A percentile compares a stretch with the other conserved stretches of the same genome.
Conservation (phyloP, 768 basidiomycete species). For the Myochromella boudieri region DNA sequence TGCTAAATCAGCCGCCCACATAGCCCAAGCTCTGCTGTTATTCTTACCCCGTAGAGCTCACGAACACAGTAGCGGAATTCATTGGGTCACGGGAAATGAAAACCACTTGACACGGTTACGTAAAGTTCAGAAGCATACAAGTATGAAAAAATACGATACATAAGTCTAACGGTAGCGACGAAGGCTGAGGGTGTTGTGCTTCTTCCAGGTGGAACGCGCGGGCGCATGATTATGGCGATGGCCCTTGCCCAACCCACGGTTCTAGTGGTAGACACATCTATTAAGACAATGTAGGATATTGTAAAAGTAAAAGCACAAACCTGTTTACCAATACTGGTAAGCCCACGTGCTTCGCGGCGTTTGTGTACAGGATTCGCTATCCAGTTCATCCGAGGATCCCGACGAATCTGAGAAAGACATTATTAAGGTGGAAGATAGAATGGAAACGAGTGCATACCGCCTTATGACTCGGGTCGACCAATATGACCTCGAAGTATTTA, state of each 20-base stretch:
- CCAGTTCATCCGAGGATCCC: slow-evolving; percentile 98
- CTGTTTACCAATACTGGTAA: slow-evolving; percentile 95
- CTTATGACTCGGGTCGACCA: slow-evolving; percentile 94
- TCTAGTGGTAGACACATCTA: slow-evolving; percentile 47
- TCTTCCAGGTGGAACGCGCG: slow-evolving; percentile 91
- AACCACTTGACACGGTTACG: no score
- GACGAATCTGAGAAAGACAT: slow-evolving; percentile 65
- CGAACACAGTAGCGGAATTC: no score
- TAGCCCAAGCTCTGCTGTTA: no score
- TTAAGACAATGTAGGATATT: slow-evolving; percentile 5
- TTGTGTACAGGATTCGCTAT: slow-evolving; percentile 98
- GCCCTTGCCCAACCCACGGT: slow-evolving; percentile 97
- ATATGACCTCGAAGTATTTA: slow-evolving; percentile 99
- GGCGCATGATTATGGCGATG: slow-evolving; percentile 93
- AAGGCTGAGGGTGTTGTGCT: slow-evolving; percentile 95
- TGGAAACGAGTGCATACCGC: slow-evolving; percentile 56
- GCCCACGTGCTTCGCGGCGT: slow-evolving; percentile 95
- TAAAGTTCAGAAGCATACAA: slow-evolving; percentile 25
- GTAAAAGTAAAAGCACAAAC: slow-evolving; percentile 37
- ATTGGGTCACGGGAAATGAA: no score
- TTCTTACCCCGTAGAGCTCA: no score
- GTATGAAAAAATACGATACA: slow-evolving; percentile 23
- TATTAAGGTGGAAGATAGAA: slow-evolving; percentile 2
- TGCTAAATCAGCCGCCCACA: no score
- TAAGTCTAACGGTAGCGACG: slow-evolving; percentile 73